These are phyloP conservation scores for Leptographium procerum DNA, from an alignment of 2,329 filamentous ascomycete genomes.

Conservation along the genomic window DNA sequence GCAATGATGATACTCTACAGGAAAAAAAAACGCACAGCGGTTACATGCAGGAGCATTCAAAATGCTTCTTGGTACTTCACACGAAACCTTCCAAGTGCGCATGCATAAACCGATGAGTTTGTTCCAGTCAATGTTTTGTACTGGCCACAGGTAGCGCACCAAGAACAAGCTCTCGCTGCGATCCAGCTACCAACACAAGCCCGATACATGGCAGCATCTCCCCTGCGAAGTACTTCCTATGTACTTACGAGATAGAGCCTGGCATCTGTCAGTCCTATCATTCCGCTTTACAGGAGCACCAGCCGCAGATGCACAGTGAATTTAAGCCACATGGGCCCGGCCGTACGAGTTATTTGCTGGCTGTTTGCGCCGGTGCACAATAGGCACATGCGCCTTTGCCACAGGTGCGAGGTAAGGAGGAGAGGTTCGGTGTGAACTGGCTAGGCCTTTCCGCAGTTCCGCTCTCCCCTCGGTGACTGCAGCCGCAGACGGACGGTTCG, in stretches of 20 bases:
- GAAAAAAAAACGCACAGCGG: conserved; percentile 2
- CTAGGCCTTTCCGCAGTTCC: not conserved
- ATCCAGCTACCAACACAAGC: not conserved
- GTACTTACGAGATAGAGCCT: not conserved
- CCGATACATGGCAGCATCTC: not conserved
- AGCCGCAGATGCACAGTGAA: not conserved
- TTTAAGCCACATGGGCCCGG: not conserved
- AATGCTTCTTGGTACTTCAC: not conserved
- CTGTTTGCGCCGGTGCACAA: not conserved
- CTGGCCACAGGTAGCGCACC: not conserved
- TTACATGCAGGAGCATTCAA: conserved; percentile 4
- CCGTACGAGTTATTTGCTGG: not conserved
- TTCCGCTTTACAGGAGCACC: not conserved
- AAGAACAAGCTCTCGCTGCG: not conserved
- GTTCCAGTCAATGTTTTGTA: not conserved
- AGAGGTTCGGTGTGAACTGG: not conserved
- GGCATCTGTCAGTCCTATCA: not conserved
- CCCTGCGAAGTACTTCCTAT: not conserved
- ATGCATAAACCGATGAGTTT: not conserved
- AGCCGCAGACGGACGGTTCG: not conserved
- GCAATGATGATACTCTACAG: not conserved
- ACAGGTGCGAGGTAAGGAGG: not conserved
- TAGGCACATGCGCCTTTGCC: not conserved
- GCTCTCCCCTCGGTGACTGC: not conserved
- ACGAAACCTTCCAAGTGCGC: not conserved